These are phyloP conservation scores for Kodamaea anthophila DNA, from an alignment of 1,139 yeast species.

Conservation along the genomic window DNA sequence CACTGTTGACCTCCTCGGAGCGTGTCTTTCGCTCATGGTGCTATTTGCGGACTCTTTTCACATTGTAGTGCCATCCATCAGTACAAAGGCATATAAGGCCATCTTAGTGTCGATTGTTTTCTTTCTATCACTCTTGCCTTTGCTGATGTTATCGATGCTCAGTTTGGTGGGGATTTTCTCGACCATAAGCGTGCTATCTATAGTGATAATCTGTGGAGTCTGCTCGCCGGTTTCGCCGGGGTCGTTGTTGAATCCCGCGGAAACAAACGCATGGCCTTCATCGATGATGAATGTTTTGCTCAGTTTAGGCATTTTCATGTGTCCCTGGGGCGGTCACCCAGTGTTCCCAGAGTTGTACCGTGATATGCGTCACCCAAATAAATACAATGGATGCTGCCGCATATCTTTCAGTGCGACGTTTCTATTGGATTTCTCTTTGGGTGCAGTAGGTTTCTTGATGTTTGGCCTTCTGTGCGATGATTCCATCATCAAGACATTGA, in stretches of 20 bases:
- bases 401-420: slow-evolving; percentile 32
- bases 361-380: slow-evolving; percentile 76
- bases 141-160: slow-evolving; percentile 63
- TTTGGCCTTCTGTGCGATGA: slow-evolving; percentile 33
- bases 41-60: slow-evolving; percentile 80
- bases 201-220: slow-evolving; percentile 61
- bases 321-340: slow-evolving; percentile 91
- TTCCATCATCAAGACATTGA: slow-evolving; percentile 34
- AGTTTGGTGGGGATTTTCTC: slow-evolving; percentile 71
- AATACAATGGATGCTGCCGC: slow-evolving; percentile 23
- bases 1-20: slow-evolving; percentile 71
- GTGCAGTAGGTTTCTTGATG: slow-evolving; percentile 36
- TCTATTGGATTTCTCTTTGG: slow-evolving; percentile 27
- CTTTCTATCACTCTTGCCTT: slow-evolving; percentile 65
- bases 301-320: slow-evolving; percentile 71
- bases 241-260: slow-evolving; percentile 52
- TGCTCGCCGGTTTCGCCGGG: slow-evolving; percentile 54
- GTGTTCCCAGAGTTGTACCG: slow-evolving; percentile 74
- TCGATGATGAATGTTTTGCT: slow-evolving; percentile 38
- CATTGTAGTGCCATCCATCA: slow-evolving; percentile 52
- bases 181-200: slow-evolving; percentile 56
- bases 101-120: slow-evolving; percentile 44
- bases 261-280: slow-evolving; percentile 48
- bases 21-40: slow-evolving; percentile 69
- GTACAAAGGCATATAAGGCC: slow-evolving; percentile 45